Evolutionary conservation across 371 early-diverging fungal genomes (phyloP).

Genomic region (Mucor plumbeus): DNA sequence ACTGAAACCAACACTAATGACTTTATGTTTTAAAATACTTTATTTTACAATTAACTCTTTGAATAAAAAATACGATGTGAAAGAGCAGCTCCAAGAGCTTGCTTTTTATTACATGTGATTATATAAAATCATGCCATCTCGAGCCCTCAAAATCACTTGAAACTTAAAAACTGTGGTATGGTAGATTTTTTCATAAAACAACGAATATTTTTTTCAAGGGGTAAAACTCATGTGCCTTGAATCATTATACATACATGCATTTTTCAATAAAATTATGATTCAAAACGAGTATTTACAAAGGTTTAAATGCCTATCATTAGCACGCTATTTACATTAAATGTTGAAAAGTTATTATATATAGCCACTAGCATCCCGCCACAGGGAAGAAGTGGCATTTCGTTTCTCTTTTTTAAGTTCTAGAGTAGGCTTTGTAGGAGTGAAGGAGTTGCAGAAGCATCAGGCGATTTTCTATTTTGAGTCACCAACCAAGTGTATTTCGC

Average conservation of each 20-base stretch:
- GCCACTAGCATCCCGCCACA: conserved; percentile 7
- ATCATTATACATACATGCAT: neutral
- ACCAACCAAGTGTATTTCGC: conserved; percentile 22
- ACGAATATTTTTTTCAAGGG: neutral
- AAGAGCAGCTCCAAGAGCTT: neutral
- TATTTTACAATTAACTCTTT: too few relatives aligned
- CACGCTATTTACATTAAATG: neutral
- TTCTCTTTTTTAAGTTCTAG: neutral
- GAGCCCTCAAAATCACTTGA: too few relatives aligned
- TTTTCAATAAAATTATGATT: neutral
- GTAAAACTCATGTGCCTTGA: neutral
- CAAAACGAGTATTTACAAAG: neutral
- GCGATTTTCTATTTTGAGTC: conserved; percentile 32
- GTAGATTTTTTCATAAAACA: too few relatives aligned
- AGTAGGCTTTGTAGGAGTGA: conserved; percentile 4
- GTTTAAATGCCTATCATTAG: neutral
- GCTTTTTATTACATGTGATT: too few relatives aligned
- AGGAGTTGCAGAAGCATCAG: conserved; percentile 24
- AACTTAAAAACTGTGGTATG: too few relatives aligned
- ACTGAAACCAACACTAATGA: neutral
- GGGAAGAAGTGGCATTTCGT: neutral
- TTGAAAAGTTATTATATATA: neutral
- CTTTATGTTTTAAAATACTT: neutral
- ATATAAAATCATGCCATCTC: too few relatives aligned
- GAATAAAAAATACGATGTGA: neutral